phyloP scores from a whole-genome alignment of 495 filamentous ascomycete genomes.

The Penicillium robsamsonii region DNA sequence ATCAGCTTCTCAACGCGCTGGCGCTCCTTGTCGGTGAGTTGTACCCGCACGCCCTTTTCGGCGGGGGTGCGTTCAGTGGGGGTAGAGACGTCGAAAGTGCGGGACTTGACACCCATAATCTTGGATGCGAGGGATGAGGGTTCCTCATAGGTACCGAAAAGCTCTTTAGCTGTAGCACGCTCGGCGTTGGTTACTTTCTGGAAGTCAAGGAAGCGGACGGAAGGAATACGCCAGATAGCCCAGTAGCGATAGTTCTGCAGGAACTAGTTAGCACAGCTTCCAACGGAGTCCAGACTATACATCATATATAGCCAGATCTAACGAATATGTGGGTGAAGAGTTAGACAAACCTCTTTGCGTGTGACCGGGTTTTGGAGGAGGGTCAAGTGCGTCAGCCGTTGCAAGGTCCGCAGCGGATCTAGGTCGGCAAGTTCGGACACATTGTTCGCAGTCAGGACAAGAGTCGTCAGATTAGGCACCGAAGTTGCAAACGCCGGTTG shows the following conservation, averaged over 20 bases:
- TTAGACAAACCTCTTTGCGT: constrained; percentile 76
- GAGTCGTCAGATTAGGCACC: constrained; percentile 71
- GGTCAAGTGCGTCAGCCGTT: constrained; percentile 71
- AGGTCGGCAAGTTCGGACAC: constrained; percentile 80
- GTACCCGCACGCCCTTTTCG: constrained; percentile 65
- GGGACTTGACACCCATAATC: constrained; percentile 87
- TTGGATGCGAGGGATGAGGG: constrained; percentile 81
- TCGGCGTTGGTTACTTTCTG: constrained; percentile 85
- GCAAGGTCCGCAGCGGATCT: constrained; percentile 72
- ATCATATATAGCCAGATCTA: neutral
- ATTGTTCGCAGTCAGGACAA: constrained; percentile 77
- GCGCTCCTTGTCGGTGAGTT: constrained; percentile 67
- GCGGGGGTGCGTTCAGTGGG: constrained; percentile 38
- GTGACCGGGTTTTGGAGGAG: constrained; percentile 86
- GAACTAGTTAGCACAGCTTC: constrained; percentile 5
- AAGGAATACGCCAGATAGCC: constrained; percentile 82
- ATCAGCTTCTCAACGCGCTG: constrained; percentile 73
- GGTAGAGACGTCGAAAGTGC: constrained; percentile 69
- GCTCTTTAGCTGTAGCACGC: constrained; percentile 66
- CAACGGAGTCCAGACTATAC: neutral
- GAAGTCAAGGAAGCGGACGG: constrained; percentile 90
- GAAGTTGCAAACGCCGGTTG: constrained; percentile 68
- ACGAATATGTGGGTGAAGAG: neutral
- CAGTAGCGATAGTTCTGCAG: constrained; percentile 87
- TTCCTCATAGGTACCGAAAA: constrained; percentile 75